Base-by-base conservation (phyloP, 192 early-diverging fungal genomes). In the Entophlyctis helioformis region DNA sequence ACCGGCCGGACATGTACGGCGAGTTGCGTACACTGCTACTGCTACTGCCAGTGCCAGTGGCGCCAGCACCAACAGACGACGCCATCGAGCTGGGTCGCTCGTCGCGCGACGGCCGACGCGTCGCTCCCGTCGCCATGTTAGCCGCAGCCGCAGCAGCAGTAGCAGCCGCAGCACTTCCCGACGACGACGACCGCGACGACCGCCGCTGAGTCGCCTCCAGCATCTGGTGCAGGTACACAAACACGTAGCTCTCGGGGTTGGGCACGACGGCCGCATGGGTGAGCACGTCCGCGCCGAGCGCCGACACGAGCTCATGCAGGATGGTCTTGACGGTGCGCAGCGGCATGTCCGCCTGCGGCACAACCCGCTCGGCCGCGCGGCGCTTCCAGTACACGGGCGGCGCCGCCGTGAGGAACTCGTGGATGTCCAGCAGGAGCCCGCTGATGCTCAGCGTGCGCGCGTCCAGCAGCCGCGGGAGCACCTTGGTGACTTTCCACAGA, bases 261-360 rank as follows among this genome's bases (percentile, higher is more conserved):
- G 76, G 66, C 32, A 90, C 76, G 13, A 83, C 49, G 35, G 51
- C 59, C 19, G 78, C 34, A 48, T 81, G 69, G 5, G 83, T 55
- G 38, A 76, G 66, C 2, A 83, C 66, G 16, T 43, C 46, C 21
- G 78, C 81, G 8, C 82, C 79, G 42, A 91, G 62, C 5, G 57
- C 62, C 20, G 72, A 75, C 0, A 78, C 75, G 31, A 95, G 50
- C 57, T 89, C 84, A 19, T 87, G 73, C 24, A 87, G 58, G 16
- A 98, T 71, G 0, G 93, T 95, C 69, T 96, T 96, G 18, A 96
- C 84, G 0, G 94, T 96, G 34, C 92, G 83, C 46, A 91, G 62
- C 0, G 94, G 92, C 83, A 98, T 71, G 49, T 98, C 92, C 39
- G 88, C 87, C 42, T 86, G 63, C 16, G 84, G 82, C 26, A 79